A percentile compares a stretch with the other conserved stretches of the same genome.
phyloP scores from a whole-genome alignment of 257 asterid genomes.

The Nicotiana knightiana region DNA sequence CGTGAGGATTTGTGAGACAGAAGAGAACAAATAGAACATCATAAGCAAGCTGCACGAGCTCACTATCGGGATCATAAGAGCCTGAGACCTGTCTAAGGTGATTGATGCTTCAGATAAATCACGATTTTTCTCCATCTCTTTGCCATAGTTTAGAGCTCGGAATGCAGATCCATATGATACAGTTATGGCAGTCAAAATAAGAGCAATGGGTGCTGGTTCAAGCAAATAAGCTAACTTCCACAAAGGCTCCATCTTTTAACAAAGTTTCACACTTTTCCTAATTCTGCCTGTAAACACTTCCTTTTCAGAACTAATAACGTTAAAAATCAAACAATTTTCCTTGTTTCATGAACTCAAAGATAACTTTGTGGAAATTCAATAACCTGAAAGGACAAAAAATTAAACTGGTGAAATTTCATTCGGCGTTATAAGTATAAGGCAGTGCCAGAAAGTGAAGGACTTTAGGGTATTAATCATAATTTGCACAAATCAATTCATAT shows the following conservation, averaged over 20 bases:
- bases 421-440: neutral
- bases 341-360: neutral
- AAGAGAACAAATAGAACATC: slow-evolving; percentile 94
- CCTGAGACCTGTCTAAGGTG: slow-evolving; percentile 86
- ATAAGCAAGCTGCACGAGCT: slow-evolving; percentile 93
- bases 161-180: slow-evolving; percentile 84
- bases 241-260: slow-evolving; percentile 52
- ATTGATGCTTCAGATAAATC: slow-evolving; percentile 88
- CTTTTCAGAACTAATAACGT: neutral
- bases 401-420: neutral
- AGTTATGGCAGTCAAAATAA: slow-evolving; percentile 65
- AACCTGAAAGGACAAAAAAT: neutral
- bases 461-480: neutral
- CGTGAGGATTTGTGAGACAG: slow-evolving; percentile 85
- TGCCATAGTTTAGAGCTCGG: slow-evolving; percentile 79
- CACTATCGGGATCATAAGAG: slow-evolving; percentile 91
- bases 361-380: neutral
- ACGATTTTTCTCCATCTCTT: slow-evolving; percentile 89
- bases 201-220: slow-evolving; percentile 78
- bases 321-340: slow-evolving; percentile 3
- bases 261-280: slow-evolving; percentile 4
- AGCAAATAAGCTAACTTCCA: slow-evolving; percentile 72
- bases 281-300: neutral
- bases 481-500: neutral
- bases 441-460: neutral